Base-by-base conservation (phyloP, 2,329 filamentous ascomycete species). In the Zopfia rhizophila region DNA sequence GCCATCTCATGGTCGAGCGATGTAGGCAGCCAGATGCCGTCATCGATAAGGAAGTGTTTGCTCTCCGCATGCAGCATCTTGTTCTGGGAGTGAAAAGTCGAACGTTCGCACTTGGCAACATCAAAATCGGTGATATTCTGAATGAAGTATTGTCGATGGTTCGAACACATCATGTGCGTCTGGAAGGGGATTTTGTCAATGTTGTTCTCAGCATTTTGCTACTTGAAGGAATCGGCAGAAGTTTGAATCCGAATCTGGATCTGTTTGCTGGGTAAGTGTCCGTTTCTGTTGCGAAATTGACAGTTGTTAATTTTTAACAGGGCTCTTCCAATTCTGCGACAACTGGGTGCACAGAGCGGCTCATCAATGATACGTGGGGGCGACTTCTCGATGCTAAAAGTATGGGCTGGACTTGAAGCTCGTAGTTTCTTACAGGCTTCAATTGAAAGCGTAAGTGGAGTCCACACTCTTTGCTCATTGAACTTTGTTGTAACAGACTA, bases 151-250 rank as follows among this genome's bases (percentile, higher is more conserved):
- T 99, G 31, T 82, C 82, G 48, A 97, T 99, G 91, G 94, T 99
- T 21, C 85, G 94, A 43, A 78, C 80, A 7, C 94, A 99, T 69
- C 94, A 99, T 66, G 94, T 99, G 3, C 83, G 94, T 7, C 82
- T 99, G 38, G 94, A 99, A 72, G 94, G 94, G 7, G 94, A 99
- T 69, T 99, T 97, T 67, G 91, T 99, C 67, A 99, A 99, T 66
- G 94, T 99, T 4, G 93, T 99, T 21, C 88, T 99, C 47, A 96
- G 91, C 48, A 97, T 97, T 40, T 76, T 99, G 23, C 80, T 99
- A 2, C 80, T 99, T 1, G 94, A 99, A 69, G 94, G 94, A 5
- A 99, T 97, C 63, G 94, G 94, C 0, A 83, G 94, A 51, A 90
- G 81, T 48, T 75, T 99, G 12, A 88, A 97, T 68, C 93, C 94